Evolutionary conservation across 805 yeast genomes (phyloP), one percentile per base, ranked within the genome.

Genomic region (Millerozyma miso): DNA sequence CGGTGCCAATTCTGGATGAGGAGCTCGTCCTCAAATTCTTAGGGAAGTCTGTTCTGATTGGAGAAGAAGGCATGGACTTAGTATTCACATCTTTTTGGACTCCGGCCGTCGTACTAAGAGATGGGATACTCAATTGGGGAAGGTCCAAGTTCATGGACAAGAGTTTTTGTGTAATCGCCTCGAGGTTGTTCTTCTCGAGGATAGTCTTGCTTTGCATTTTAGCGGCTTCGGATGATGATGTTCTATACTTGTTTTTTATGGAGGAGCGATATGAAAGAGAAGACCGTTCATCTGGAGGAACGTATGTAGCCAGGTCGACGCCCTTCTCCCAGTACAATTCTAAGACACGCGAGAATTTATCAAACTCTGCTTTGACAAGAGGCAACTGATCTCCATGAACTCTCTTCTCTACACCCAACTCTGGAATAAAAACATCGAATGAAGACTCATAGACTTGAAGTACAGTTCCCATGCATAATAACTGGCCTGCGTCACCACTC

Each of bases 371-470:
- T 62, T 89, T 90, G 18, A 79, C 79, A 48, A 91, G 71, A 8
- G 98, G 98, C 43, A 93, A 71, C 65, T 93, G 98, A 65, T 93
- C 99, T 19, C 98, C 97, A 58, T 93, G 99, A 17, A 90, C 97
- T 56, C 97, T 76, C 64, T 90, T 90, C 60, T 90, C 97, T 53
- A 90, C 85, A 35, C 97, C 97, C 67, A 89, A 85, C 51, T 88
- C 96, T 2, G 97, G 96, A 48, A 90, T 73, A 51, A 85, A 79
- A 3, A 90, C 91, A 62, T 93, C 99, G 67, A 93, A 93, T 1
- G 98, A 88, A 1, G 96, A 87, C 64, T 93, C 98, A 61, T 91
- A 90, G 7, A 91, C 97, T 62, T 89, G 97, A 19, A 88, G 66
- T 14, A 91, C 93, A 13, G 88, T 80, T 13, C 95, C 97, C 78